A percentile compares a stretch with the other conserved stretches of the same genome.
Conservation (phyloP, 225 moss, liverwort and hornwort species). For the Anthoceros angustus region DNA sequence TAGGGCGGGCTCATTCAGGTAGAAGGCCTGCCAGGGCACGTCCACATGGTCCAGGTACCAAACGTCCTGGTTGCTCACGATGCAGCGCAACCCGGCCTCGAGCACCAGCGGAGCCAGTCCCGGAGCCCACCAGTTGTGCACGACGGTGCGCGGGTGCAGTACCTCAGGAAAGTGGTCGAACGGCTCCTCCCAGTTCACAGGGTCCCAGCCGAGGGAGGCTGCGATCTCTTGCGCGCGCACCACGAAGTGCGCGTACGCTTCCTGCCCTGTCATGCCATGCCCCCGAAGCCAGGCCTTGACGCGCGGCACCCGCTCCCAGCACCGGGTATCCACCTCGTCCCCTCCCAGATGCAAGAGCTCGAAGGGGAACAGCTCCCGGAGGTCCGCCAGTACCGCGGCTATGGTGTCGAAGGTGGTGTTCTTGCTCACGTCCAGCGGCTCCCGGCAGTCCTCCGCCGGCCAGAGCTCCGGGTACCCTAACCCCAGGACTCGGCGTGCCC, state of each 20-base stretch:
- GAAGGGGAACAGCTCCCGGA: conserved; percentile 64
- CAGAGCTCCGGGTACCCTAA: conserved; percentile 72
- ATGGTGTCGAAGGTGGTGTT: conserved; percentile 73
- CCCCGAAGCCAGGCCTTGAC: conserved; percentile 25
- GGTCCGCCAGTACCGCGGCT: conserved; percentile 62
- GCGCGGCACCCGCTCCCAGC: conserved; percentile 24
- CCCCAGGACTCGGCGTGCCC: conserved; percentile 99
- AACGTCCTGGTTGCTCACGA: conserved; percentile 70
- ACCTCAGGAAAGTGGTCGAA: conserved; percentile 37
- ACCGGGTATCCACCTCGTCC: conserved; percentile 81
- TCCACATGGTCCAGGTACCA: conserved; percentile 98
- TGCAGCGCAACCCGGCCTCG: conserved; percentile 44
- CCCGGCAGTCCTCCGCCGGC: conserved; percentile 55
- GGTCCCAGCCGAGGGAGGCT: conserved; percentile 39
- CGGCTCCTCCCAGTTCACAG: conserved; percentile 98
- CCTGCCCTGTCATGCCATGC: conserved; percentile 34
- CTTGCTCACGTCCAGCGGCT: conserved; percentile 81
- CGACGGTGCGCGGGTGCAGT: conserved; percentile 40
- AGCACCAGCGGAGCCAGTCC: conserved; percentile 43
- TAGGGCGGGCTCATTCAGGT: conserved; percentile 52
- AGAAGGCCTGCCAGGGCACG: conserved; percentile 52
- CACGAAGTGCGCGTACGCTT: conserved; percentile 69
- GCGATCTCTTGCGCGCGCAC: conserved; percentile 57
- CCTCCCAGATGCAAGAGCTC: conserved; percentile 87
- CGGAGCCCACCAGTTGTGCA: conserved; percentile 66